Conservation (phyloP, 2,329 filamentous ascomycete genomes). For the Ascosphaera acerosa region DNA sequence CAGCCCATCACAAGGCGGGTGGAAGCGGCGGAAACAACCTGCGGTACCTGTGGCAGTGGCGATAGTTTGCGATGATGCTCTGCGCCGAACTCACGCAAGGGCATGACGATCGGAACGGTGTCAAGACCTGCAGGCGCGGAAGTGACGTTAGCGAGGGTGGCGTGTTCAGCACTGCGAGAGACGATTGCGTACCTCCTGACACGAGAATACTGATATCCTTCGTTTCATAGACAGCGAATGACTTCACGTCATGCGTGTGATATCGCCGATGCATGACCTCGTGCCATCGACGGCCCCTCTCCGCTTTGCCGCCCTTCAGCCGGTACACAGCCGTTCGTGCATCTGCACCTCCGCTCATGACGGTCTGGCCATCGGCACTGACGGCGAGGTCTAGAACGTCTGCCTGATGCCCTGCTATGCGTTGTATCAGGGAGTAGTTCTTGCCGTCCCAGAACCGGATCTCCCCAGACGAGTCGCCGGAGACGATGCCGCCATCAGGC, state of each 20-base stretch:
- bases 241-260: slow-evolving; percentile 86
- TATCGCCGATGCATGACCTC: slow-evolving; percentile 69
- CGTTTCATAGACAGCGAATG: slow-evolving; percentile 73
- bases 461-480: slow-evolving; percentile 83
- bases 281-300: slow-evolving; percentile 42
- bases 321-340: slow-evolving; percentile 65
- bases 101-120: slow-evolving; percentile 56
- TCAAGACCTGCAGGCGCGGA: slow-evolving; percentile 50
- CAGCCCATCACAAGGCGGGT: slow-evolving; percentile 63
- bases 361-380: slow-evolving; percentile 52
- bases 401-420: slow-evolving; percentile 65
- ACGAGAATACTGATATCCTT: slow-evolving; percentile 63
- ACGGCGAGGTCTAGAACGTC: slow-evolving; percentile 75
- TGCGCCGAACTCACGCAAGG: slow-evolving; percentile 47
- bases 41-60: slow-evolving; percentile 56
- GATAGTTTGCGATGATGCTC: slow-evolving; percentile 65
- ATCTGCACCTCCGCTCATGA: slow-evolving; percentile 83
- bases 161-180: no score
- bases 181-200: slow-evolving; percentile 66
- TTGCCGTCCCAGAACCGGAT: slow-evolving; percentile 83
- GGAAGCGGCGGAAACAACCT: slow-evolving; percentile 44
- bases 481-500: slow-evolving; percentile 69
- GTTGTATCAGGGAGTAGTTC: slow-evolving; percentile 68
- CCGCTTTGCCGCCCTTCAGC: slow-evolving; percentile 26
- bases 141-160: no score